Base-by-base conservation (phyloP, 2,329 filamentous ascomycete species). In the Pseudogymnoascus sp. region DNA sequence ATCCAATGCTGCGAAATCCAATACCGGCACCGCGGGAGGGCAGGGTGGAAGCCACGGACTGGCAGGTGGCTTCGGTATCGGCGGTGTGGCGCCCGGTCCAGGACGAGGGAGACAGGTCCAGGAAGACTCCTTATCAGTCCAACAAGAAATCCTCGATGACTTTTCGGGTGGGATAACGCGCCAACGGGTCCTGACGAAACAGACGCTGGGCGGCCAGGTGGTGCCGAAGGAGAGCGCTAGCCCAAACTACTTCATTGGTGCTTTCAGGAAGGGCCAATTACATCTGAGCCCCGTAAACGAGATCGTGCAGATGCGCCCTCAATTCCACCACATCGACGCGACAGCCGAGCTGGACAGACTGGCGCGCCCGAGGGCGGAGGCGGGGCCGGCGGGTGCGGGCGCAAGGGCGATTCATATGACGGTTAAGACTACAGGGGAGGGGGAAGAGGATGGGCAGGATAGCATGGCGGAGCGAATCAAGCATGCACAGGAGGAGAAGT, bases 311-410 rank as follows among this genome's bases (percentile, higher is more conserved):
- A 84, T 99, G 69, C 88, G 92, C 3, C 91, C 94, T 0, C 90
- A 96, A 69, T 88, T 95, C 63, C 90, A 96, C 74, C 91, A 97
- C 74, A 80, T 97, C 66, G 94, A 97, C 74, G 92, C 94, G 3
- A 75, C 84, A 48, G 79, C 86, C 52, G 90, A 96, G 67, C 80
- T 89, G 74, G 59, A 74, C 71, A 65, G 65, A 37, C 60, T 78
- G 78, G 6, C 73, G 65, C 57, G 75, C 72, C 63, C 73, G 66
- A 68, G 73, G 66, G 67, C 77, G 66, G 59, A 63, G 26, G 48
- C 63, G 19, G 60, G 62, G 41, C 34, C 62, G 21, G 72, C 75
- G 3, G 83, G 85, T 63, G 85, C 88, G 21, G 35, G 33, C 1
- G 45, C 45, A 33, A 86, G 88, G 63, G 86, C 89, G 13, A 89